Percentiles rank a stretch among this genome's conserved stretches.
phyloP scores from a whole-genome alignment of 352 stramenopile species.

The Globisporangium cylindrosporum region DNA sequence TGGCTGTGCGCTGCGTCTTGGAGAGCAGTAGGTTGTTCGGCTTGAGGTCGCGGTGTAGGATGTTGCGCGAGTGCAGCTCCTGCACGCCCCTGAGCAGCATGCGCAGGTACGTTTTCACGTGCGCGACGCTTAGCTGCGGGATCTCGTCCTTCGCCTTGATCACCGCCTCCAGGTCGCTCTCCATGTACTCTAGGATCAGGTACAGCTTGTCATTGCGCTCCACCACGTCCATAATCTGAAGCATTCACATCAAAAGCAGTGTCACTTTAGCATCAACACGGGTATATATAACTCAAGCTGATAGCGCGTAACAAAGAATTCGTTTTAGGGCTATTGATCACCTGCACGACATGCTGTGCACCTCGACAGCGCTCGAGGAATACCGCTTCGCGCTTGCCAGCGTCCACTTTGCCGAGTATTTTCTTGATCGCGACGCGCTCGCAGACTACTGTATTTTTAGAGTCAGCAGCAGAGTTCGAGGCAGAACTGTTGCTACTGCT shows the following conservation, averaged over 20 bases:
- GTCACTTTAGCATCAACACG: background rate
- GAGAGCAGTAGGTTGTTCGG: slow-evolving; percentile 79
- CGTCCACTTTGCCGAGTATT: slow-evolving; percentile 37
- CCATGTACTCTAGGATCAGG: slow-evolving; percentile 77
- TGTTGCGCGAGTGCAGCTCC: slow-evolving; percentile 50
- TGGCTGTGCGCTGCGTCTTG: slow-evolving; percentile 36
- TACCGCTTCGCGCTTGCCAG: slow-evolving; percentile 44
- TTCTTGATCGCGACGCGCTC: slow-evolving; percentile 76
- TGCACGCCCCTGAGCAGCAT: slow-evolving; percentile 64
- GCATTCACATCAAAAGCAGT: background rate
- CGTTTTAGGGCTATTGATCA: slow-evolving; percentile 6
- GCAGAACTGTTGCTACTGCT: background rate
- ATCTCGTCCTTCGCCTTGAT: slow-evolving; percentile 38
- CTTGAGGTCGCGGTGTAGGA: slow-evolving; percentile 81
- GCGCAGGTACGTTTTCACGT: slow-evolving; percentile 67
- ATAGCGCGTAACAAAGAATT: background rate
- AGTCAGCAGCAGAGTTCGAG: background rate
- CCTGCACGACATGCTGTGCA: slow-evolving; percentile 56
- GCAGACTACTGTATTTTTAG: slow-evolving; percentile 3
- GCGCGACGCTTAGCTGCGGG: slow-evolving; percentile 36
- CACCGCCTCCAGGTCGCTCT: slow-evolving; percentile 69
- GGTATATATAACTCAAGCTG: background rate
- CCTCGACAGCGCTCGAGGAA: slow-evolving; percentile 49
- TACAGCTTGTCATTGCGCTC: slow-evolving; percentile 63
- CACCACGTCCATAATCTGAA: slow-evolving; percentile 54